Evolutionary conservation across 2,329 filamentous ascomycete species (phyloP), one percentile per base, ranked within the genome.

Genomic region (Ceratocystis cubensis): DNA sequence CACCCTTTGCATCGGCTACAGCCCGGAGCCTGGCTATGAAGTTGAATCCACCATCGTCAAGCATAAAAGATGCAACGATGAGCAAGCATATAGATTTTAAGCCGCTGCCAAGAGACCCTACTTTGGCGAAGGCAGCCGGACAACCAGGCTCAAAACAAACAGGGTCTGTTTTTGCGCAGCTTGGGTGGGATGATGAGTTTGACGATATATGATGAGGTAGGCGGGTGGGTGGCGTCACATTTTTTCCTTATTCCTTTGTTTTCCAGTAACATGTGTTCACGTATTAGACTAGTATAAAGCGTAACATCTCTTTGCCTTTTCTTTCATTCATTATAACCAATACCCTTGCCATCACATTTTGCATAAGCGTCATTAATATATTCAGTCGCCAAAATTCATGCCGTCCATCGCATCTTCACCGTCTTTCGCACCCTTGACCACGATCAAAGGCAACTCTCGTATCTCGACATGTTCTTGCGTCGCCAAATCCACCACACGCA

Each of bases 401-500:
- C 17, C 8, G 7, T 50, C 63, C 44, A 15, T 25, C 41, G 46
- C n/a, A 6, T 22, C 63, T 37, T 25, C 17, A 33, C 46, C 64
- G 3, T 59, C 50, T n/a, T 63, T 53, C 13, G 50, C 44, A 10
- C 63, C 48, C 67, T 78, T 75, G 17, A 87, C 80, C 65, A 90
- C 75, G 71, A 91, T 83, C 57, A 82, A 84, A 0, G 89, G 89
- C 69, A 94, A 73, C 69, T 93, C 87, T 68, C 83, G 81, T 65
- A 92, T 85, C 74, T 93, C 88, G 2, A 89, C 86, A 72, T 88
- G 87, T 76, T 92, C 88, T 72, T 89, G 86, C 44, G 84, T 88
- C 25, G 79, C 83, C 68, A 93, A 73, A 73, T 94, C 89, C 2
- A 92, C 80, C 1, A 93, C 83, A 63, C 88, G 79, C 22, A 93